Percentiles rank a stretch among this genome's conserved stretches.
These are phyloP conservation scores for Santalum album DNA, from an alignment of 164 flowering plant species.

Conservation along the genomic window DNA sequence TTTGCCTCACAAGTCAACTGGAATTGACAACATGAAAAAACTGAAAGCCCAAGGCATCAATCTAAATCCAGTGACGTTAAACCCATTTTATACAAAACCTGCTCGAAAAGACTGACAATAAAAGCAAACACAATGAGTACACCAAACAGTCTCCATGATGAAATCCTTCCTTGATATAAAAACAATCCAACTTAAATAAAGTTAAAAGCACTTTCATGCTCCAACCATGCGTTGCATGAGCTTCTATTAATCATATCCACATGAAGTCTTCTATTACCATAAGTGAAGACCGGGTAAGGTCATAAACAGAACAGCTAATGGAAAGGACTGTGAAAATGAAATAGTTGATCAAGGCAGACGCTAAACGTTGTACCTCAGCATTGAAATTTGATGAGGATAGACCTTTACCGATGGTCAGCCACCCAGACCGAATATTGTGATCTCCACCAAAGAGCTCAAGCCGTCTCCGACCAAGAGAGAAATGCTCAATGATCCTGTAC, in stretches of 20 bases:
- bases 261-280: background rate
- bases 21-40: no score
- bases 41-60: no score
- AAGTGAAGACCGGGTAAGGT: background rate
- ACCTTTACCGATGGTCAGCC: constrained; percentile 93
- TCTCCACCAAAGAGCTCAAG: constrained; percentile 98
- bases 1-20: background rate
- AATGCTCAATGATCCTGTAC: constrained; percentile 93
- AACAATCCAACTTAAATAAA: no score
- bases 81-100: no score
- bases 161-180: no score
- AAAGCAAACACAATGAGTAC: no score
- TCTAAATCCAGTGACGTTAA: no score
- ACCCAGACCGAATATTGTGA: constrained; percentile 93
- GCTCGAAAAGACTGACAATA: no score
- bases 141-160: no score
- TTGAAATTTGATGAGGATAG: constrained; percentile 86
- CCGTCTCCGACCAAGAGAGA: constrained; percentile 90
- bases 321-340: background rate
- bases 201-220: no score
- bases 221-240: no score
- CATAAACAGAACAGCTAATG: background rate
- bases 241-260: background rate
- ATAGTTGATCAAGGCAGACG: no score
- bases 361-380: constrained; percentile 64